Evolutionary conservation across 2,329 filamentous ascomycete species (phyloP), one percentile per base, ranked within the genome.

Genomic region (Purpureocillium takamizusanense): DNA sequence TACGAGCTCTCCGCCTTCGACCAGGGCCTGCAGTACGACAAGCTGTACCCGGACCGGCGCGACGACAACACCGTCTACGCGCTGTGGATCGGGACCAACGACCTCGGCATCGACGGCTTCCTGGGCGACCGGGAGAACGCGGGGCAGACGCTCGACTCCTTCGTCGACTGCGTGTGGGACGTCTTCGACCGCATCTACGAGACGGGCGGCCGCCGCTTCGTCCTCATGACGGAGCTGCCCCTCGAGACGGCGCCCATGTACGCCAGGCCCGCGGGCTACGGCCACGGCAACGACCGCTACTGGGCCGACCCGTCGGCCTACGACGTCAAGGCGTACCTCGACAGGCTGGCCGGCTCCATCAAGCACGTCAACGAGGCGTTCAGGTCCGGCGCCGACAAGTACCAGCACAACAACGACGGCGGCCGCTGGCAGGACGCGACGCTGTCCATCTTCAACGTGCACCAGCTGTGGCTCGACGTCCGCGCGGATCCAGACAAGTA

Each of bases 21-120:
- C 43, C 67, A 67, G 15, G 76, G 80, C 38, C 47, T 63, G 4
- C 52, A 55, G 4, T 66, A 57, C 37, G 54, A 60, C 40, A 54
- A 61, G 1, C 21, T 50, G 17, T 72, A 68, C 45, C 56, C 59
- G 0, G 50, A 66, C 45, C 59, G 68, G 33, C 67, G 65, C 2
- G 49, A 69, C 2, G 60, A 73, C 23, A 77, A 79, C 45, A 86
- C 83, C 1, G 77, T 86, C 3, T 89, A 87, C 51, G 70, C 77
- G 1, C 72, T 89, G 36, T 89, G 82, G 82, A 87, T 89, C 49
- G 85, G 85, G 3, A 88, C 83, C 17, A 90, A 90, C 53, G 85
- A 92, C 51, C 64, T 90, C 9, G 83, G 84, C 16, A 68, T 66
- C 40, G 59, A 68, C 37, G 81, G 72, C 8, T 82, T 88, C 52